Evolutionary conservation across 2,329 filamentous ascomycete species (phyloP).

Genomic region (Grosmannia penicillata): DNA sequence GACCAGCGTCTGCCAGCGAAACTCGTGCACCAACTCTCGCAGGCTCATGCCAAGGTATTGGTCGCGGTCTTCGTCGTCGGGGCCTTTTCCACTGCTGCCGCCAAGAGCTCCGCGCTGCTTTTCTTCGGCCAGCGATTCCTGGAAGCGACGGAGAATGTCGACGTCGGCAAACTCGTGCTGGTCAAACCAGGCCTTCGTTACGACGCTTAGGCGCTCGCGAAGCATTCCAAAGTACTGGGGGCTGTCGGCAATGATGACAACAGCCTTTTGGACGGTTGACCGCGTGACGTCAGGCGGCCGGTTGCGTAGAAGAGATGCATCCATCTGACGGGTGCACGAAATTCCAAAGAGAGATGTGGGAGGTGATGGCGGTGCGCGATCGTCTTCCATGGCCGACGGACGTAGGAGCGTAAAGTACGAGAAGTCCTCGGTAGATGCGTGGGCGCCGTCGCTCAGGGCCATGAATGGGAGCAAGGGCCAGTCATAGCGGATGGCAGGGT

Average conservation of each 20-base stretch:
- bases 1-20: constrained; percentile 86
- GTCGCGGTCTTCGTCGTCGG: constrained; percentile 59
- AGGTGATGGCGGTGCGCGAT: background rate
- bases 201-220: constrained; percentile 75
- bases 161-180: constrained; percentile 84
- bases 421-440: constrained; percentile 92
- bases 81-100: background rate
- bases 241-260: constrained; percentile 85
- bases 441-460: constrained; percentile 89
- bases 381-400: constrained; percentile 27
- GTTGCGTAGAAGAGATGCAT: constrained; percentile 60
- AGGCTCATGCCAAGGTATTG: constrained; percentile 81
- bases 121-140: constrained; percentile 67
- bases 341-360: constrained; percentile 89
- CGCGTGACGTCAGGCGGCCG: constrained; percentile 84
- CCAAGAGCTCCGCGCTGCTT: constrained; percentile 36
- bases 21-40: constrained; percentile 84
- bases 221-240: constrained; percentile 84
- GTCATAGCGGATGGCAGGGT: constrained; percentile 72
- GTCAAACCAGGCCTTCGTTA: constrained; percentile 92
- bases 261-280: constrained; percentile 93
- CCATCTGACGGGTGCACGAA: constrained; percentile 83
- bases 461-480: constrained; percentile 92
- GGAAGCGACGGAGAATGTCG: constrained; percentile 81
- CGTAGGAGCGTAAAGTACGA: constrained; percentile 90